Evolutionary conservation across 352 stramenopile genomes (phyloP), one percentile per base, ranked within the genome.

Genomic region (Salisapilia sapeloensis): DNA sequence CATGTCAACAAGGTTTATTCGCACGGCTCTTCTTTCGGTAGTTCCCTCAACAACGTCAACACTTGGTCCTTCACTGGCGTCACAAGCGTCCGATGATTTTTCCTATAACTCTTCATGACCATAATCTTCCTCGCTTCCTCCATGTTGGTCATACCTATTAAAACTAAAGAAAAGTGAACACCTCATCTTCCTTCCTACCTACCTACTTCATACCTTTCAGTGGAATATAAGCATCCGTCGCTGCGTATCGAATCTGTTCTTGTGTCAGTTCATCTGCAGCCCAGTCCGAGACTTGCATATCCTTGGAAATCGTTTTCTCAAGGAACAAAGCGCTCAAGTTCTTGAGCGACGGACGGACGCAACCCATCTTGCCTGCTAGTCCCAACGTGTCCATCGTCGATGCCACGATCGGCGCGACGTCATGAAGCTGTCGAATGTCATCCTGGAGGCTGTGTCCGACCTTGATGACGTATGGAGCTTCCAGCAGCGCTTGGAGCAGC

Each of bases 241-340:
- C 74, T 2, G 70, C 74, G 45, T 90, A 90, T 18, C 39, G 56
- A 36, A 90, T 77, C 46, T 90, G 74, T 19, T 69, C 60, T 7
- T 47, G 34, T 23, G 54, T 83, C n/a, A 90, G 60, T 6, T 49
- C 38, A 4, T 56, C 35, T 12, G 65, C 59, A 40, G 85, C 74
- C 74, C 70, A 90, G 45, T 90, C 66, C 12, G 74, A 90, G 13
- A 85, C 65, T 40, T 90, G 74, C 74, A 90, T 85, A 28, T 78
- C 58, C 42, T 90, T 90, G 21, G 67, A 72, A 35, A 90, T 71
- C 18, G 40, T 62, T 8, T 57, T 48, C 10, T 48, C 50, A 16
- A 84, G 49, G 48, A 85, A 86, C n/a, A 90, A 35, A 25, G 82
- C 62, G 20, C 61, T 76, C 13, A 79, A 50, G 15, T 66, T 85